Evolutionary conservation across 2,329 filamentous ascomycete genomes (phyloP).

Genomic region (Trichothecium roseum): DNA sequence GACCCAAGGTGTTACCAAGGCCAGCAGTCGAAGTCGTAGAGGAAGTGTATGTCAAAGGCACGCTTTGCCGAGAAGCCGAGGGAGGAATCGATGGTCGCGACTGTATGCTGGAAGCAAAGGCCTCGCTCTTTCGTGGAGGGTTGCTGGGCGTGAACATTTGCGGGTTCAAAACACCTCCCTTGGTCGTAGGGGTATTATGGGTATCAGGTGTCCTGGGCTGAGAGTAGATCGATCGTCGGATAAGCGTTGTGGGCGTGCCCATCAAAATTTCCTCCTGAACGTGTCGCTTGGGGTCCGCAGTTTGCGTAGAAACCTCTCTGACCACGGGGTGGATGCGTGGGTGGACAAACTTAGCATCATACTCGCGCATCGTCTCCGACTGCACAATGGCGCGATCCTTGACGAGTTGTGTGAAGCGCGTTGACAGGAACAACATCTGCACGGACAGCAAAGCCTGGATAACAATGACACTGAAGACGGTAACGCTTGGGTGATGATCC

Average conservation of each 20-base stretch:
- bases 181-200: too few relatives aligned
- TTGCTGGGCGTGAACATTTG: constrained; percentile 32
- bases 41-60: constrained; percentile 21
- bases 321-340: constrained; percentile 77
- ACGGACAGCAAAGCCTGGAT: constrained; percentile 64
- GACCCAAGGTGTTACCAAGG: constrained; percentile 2
- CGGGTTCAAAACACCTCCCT: constrained; percentile 19
- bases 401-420: constrained; percentile 69
- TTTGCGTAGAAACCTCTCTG: constrained; percentile 69
- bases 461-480: constrained; percentile 72
- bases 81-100: constrained; percentile 9
- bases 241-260: constrained; percentile 46
- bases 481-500: constrained; percentile 75
- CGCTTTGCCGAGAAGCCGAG: constrained; percentile 20
- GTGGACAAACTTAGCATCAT: constrained; percentile 91
- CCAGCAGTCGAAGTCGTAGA: constrained; percentile 13
- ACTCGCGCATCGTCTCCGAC: constrained; percentile 87
- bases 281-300: constrained; percentile 38
- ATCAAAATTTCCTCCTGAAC: constrained; percentile 32
- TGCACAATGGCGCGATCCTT: constrained; percentile 80
- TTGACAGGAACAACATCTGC: constrained; percentile 65
- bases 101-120: constrained; percentile 16
- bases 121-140: constrained; percentile 20
- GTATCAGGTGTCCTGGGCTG: constrained; percentile 38
- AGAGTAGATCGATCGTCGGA: constrained; percentile 69